Evolutionary conservation across 371 early-diverging fungal species (phyloP).

Genomic region (Parasitella parasitica): DNA sequence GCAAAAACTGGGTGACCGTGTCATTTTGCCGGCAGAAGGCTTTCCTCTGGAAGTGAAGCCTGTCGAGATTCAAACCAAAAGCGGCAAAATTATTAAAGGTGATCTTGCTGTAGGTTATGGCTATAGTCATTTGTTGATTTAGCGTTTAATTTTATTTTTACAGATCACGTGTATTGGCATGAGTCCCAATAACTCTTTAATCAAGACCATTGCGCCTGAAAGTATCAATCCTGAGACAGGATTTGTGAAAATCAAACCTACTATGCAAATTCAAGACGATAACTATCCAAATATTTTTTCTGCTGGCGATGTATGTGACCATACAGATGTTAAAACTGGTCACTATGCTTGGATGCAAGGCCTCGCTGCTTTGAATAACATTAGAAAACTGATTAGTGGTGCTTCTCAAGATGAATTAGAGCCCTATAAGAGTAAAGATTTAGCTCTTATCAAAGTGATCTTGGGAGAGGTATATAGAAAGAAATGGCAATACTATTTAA

Average conservation of each 20-base stretch:
- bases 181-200: constrained; percentile 58
- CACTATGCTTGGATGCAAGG: constrained; percentile 52
- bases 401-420: constrained; percentile 25
- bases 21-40: constrained; percentile 41
- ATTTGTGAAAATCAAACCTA: constrained; percentile 56
- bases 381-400: constrained; percentile 30
- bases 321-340: constrained; percentile 53
- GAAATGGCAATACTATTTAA: background rate
- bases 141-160: background rate
- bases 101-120: constrained; percentile 60
- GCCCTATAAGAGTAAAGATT: constrained; percentile 40
- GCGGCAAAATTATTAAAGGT: constrained; percentile 47
- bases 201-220: constrained; percentile 42
- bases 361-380: constrained; percentile 29
- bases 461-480: constrained; percentile 37
- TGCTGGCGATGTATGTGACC: constrained; percentile 61
- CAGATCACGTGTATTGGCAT: constrained; percentile 68
- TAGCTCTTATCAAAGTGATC: constrained; percentile 36
- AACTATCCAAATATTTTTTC: constrained; percentile 66
- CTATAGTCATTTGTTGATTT: no score
- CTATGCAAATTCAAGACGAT: constrained; percentile 66
- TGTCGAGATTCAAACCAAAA: constrained; percentile 43
- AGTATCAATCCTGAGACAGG: constrained; percentile 47
- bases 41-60: constrained; percentile 51
- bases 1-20: constrained; percentile 53